Conservation (phyloP, 441 rosid genomes). For the Corymbia calophylla region DNA sequence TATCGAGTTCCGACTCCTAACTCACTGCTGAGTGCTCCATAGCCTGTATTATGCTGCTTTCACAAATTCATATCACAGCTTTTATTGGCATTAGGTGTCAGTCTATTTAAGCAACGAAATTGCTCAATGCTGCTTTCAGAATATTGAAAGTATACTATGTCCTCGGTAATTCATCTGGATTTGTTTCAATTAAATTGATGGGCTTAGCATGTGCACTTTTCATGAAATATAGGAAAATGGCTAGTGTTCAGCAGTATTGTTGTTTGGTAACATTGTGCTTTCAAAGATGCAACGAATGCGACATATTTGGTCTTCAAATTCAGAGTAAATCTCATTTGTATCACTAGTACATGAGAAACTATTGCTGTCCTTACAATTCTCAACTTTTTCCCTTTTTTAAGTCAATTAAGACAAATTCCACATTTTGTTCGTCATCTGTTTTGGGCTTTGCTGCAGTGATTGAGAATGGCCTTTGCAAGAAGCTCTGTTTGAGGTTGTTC, state of each 20-base stretch:
- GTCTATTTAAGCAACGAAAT: not conserved
- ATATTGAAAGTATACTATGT: not conserved
- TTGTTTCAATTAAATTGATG: not conserved
- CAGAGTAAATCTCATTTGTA: not conserved
- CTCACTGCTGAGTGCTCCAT: not conserved
- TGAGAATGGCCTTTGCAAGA: constrained; percentile 14
- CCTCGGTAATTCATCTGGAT: not conserved
- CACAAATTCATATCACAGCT: not conserved
- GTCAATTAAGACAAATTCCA: not conserved
- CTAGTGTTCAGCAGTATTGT: not conserved
- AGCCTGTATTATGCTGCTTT: not conserved
- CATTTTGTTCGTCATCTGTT: not conserved
- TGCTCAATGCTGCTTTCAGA: not conserved
- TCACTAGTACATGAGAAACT: not conserved
- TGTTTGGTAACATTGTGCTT: not conserved
- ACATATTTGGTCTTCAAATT: not conserved
- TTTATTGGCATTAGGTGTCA: not conserved
- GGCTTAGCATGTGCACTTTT: not conserved
- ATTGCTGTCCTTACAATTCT: not conserved
- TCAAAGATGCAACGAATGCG: not conserved
- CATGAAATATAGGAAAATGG: not conserved
- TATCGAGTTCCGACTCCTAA: not conserved
- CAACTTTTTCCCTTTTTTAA: not conserved
- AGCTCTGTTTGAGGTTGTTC: constrained; percentile 19
- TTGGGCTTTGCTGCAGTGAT: constrained; percentile 15